Conservation (phyloP, 2,329 filamentous ascomycete genomes). For the Madurella mycetomatis region DNA sequence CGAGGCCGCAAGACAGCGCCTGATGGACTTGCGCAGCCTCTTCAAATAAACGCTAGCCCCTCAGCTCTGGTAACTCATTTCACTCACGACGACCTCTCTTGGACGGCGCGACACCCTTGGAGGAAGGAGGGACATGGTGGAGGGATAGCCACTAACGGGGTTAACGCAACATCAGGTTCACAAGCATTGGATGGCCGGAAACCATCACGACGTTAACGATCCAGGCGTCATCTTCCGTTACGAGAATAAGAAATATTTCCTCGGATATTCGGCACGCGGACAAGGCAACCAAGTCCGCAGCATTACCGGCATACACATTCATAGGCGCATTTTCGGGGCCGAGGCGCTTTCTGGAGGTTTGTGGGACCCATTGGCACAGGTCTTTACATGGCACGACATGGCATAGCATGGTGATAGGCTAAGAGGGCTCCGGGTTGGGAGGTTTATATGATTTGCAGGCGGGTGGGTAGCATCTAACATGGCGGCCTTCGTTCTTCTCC, state of each 20-base stretch:
- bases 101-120: background rate
- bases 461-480: background rate
- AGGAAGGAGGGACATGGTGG: no score
- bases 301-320: background rate
- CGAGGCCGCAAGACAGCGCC: slow-evolving; percentile 43
- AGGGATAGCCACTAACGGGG: no score
- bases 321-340: background rate
- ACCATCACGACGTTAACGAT: background rate
- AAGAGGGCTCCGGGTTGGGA: background rate
- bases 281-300: background rate
- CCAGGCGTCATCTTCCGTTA: background rate
- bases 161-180: background rate
- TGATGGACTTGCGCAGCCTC: slow-evolving; percentile 53
- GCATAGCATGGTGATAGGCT: background rate
- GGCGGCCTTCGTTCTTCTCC: background rate
- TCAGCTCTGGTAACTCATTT: background rate
- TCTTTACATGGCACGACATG: background rate
- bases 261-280: background rate
- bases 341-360: background rate
- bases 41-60: slow-evolving; percentile 34
- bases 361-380: background rate
- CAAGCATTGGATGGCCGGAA: background rate
- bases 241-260: background rate
- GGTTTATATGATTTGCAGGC: background rate
- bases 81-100: background rate